A percentile compares a stretch with the other conserved stretches of the same genome.
phyloP scores from a whole-genome alignment of 441 rosid species.

The Breynia disticha region DNA sequence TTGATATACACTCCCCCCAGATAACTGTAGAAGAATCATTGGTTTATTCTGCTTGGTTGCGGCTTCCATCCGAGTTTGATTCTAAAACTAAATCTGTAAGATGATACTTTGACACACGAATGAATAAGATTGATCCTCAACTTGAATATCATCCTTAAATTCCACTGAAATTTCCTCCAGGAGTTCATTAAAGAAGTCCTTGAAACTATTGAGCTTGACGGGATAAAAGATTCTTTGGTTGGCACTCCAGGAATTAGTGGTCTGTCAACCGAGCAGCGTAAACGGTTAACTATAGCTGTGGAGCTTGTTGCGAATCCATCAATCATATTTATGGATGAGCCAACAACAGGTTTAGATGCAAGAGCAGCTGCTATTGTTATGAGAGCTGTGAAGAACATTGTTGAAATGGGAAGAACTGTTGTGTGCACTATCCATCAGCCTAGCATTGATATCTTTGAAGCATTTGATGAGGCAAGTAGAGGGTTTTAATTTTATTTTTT shows the following conservation, averaged over 20 bases:
- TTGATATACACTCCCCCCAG: slow-evolving; percentile 54
- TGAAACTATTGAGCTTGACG: slow-evolving; percentile 46
- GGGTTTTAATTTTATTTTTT: too few relatives aligned
- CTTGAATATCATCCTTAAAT: not conserved
- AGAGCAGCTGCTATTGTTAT: slow-evolving; percentile 68
- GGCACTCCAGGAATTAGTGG: slow-evolving; percentile 46
- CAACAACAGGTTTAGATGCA: slow-evolving; percentile 64
- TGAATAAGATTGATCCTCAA: not conserved
- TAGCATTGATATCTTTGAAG: slow-evolving; percentile 52
- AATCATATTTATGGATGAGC: slow-evolving; percentile 67
- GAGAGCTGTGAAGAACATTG: slow-evolving; percentile 58
- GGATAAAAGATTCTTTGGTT: slow-evolving; percentile 35
- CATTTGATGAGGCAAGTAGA: slow-evolving; percentile 47
- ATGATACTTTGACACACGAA: slow-evolving; percentile 1
- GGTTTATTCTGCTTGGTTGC: slow-evolving; percentile 50
- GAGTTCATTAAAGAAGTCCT: slow-evolving; percentile 47
- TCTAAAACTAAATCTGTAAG: slow-evolving; percentile 33
- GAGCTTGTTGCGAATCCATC: slow-evolving; percentile 70
- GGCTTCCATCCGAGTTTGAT: slow-evolving; percentile 37
- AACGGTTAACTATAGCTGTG: slow-evolving; percentile 51
- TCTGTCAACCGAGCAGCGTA: slow-evolving; percentile 63
- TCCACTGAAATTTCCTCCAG: slow-evolving; percentile 14
- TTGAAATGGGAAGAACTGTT: slow-evolving; percentile 55
- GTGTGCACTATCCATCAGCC: slow-evolving; percentile 78
- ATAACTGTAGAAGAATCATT: slow-evolving; percentile 57